Percentiles rank a stretch among this genome's conserved stretches.
Evolutionary conservation across 257 asterid genomes (phyloP).

Genomic region (Forsythia suspensa): DNA sequence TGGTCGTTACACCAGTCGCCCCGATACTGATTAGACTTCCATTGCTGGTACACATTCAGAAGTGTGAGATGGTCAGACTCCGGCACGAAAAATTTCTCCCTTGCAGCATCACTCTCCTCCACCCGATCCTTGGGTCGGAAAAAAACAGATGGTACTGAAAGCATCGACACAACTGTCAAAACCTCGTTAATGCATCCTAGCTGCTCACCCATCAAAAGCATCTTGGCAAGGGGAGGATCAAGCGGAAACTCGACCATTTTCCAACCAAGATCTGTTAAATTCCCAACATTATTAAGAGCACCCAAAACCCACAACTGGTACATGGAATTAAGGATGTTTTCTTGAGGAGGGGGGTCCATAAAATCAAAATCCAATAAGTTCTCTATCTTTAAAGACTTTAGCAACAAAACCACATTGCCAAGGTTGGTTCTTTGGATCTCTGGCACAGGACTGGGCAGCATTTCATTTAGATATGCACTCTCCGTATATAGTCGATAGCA

Average conservation of each 20-base stretch:
- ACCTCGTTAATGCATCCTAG: conserved; percentile 82
- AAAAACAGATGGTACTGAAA: conserved; percentile 92
- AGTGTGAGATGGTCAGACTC: conserved; percentile 93
- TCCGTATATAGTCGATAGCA: conserved; percentile 92
- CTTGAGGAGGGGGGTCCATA: conserved; percentile 99
- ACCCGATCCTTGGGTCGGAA: conserved; percentile 93
- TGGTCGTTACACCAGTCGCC: conserved; percentile 99
- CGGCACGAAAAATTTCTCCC: conserved; percentile 93
- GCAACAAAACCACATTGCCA: conserved; percentile 90
- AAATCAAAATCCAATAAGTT: conserved; percentile 85
- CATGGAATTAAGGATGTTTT: conserved; percentile 89
- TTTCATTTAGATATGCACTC: conserved; percentile 76
- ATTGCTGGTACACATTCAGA: conserved; percentile 81
- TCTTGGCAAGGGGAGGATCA: conserved; percentile 99
- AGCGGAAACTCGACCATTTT: conserved; percentile 97
- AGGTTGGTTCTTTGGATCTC: conserved; percentile 96
- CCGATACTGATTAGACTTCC: conserved; percentile 77
- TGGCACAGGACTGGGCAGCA: conserved; percentile 94
- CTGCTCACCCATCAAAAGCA: conserved; percentile 85
- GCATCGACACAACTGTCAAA: conserved; percentile 91
- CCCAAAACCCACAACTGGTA: conserved; percentile 97
- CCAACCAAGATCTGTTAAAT: conserved; percentile 83
- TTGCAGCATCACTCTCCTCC: conserved; percentile 93
- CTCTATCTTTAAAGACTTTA: conserved; percentile 79
- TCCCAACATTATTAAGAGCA: conserved; percentile 86